phyloP scores from a whole-genome alignment of 768 basidiomycete species.

The Scleroderma citrinum region DNA sequence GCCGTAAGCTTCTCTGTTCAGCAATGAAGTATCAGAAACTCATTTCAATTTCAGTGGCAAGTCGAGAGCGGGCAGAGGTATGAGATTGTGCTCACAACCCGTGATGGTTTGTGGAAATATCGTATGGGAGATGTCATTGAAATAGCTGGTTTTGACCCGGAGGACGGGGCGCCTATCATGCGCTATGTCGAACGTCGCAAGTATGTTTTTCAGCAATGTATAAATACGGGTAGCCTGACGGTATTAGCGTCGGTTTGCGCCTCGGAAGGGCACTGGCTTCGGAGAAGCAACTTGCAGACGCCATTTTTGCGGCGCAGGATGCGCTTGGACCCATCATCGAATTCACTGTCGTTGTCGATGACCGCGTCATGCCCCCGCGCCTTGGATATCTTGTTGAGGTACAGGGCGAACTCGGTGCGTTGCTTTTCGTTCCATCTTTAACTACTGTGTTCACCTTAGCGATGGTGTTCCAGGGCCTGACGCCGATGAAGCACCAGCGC shows the following conservation, averaged over 20 bases:
- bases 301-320: background rate
- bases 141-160: constrained; percentile 7
- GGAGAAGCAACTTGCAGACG: background rate
- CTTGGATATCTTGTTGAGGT: constrained; percentile 6
- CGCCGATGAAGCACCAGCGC: background rate
- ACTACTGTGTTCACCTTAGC: too few relatives aligned
- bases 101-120: constrained; percentile 9
- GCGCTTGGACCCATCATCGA: constrained; percentile 1
- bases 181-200: constrained; percentile 5
- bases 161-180: constrained; percentile 3
- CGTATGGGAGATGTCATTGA: constrained; percentile 5
- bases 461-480: background rate
- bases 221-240: too few relatives aligned
- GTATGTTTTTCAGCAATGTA: background rate
- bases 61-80: constrained; percentile 1
- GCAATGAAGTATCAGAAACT: too few relatives aligned
- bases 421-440: background rate
- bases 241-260: background rate
- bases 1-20: background rate
- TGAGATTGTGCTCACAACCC: constrained; percentile 6
- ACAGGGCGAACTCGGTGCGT: background rate
- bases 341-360: constrained; percentile 2
- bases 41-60: constrained; percentile 1
- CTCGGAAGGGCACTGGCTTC: background rate
- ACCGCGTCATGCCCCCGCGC: background rate